These are phyloP conservation scores for Botrytis fabae DNA, from an alignment of 2,329 filamentous ascomycete genomes.

Conservation along the genomic window DNA sequence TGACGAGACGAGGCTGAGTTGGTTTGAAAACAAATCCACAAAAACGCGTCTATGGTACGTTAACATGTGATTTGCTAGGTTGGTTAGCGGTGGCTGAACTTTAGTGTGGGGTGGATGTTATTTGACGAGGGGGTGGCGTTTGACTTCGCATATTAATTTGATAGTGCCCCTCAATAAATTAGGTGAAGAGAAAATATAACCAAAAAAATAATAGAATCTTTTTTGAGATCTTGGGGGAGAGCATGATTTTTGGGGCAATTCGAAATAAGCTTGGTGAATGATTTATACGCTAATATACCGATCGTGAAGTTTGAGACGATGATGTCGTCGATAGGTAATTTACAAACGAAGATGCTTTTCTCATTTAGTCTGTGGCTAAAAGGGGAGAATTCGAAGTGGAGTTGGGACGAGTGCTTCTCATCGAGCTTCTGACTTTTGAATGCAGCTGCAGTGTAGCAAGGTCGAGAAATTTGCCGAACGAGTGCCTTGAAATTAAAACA, in stretches of 20 bases:
- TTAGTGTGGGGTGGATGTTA: not conserved
- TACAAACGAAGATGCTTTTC: no score
- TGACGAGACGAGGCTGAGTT: slow-evolving; percentile 6
- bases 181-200: not conserved
- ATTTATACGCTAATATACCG: not conserved
- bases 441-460: not conserved
- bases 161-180: not conserved
- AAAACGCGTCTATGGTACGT: not conserved
- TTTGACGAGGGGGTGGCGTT: not conserved
- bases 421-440: not conserved
- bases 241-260: no score
- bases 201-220: no score
- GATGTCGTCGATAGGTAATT: not conserved
- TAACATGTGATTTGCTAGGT: not conserved
- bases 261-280: not conserved
- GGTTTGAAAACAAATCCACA: not conserved
- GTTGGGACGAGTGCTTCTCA: no score
- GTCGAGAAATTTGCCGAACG: not conserved
- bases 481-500: not conserved
- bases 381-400: no score
- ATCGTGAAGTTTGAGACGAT: not conserved
- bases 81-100: not conserved
- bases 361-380: no score
- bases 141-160: not conserved
- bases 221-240: not conserved